Percentiles rank a stretch among this genome's conserved stretches.
Conservation (phyloP, 805 yeast genomes). For the Candida ponderosae region DNA sequence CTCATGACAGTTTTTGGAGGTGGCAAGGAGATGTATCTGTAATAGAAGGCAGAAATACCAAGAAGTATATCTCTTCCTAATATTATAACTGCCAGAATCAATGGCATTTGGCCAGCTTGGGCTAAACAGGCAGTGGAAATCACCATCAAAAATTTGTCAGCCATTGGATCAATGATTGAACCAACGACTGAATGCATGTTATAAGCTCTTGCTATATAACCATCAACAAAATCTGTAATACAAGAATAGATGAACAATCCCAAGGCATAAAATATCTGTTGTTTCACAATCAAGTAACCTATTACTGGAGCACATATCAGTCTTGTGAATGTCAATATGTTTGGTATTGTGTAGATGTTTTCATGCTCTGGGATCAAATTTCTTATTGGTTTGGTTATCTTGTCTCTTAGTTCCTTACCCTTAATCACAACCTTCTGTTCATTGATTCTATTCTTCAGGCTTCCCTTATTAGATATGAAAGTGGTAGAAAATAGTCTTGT, state of each 20-base stretch:
- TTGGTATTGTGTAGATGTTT: slow-evolving; percentile 78
- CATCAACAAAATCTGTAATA: slow-evolving; percentile 87
- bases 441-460: background rate
- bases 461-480: no score
- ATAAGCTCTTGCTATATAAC: slow-evolving; percentile 77
- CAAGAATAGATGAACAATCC: slow-evolving; percentile 78
- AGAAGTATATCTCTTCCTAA: slow-evolving; percentile 78
- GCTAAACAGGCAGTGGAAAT: slow-evolving; percentile 75
- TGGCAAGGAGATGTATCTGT: slow-evolving; percentile 68
- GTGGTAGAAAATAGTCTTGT: background rate
- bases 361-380: slow-evolving; percentile 35
- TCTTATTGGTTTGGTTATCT: slow-evolving; percentile 22
- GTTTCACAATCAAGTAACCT: slow-evolving; percentile 67
- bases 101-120: slow-evolving; percentile 61
- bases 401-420: slow-evolving; percentile 19
- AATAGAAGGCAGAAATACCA: slow-evolving; percentile 62
- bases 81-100: slow-evolving; percentile 56
- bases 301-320: slow-evolving; percentile 77
- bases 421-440: slow-evolving; percentile 2
- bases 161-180: slow-evolving; percentile 88
- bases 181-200: slow-evolving; percentile 79
- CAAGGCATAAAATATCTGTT: slow-evolving; percentile 58
- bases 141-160: slow-evolving; percentile 88
- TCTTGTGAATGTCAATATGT: slow-evolving; percentile 73
- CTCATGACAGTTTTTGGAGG: slow-evolving; percentile 65